phyloP scores from a whole-genome alignment of 352 stramenopile genomes.

The Phytophthora sp. region DNA sequence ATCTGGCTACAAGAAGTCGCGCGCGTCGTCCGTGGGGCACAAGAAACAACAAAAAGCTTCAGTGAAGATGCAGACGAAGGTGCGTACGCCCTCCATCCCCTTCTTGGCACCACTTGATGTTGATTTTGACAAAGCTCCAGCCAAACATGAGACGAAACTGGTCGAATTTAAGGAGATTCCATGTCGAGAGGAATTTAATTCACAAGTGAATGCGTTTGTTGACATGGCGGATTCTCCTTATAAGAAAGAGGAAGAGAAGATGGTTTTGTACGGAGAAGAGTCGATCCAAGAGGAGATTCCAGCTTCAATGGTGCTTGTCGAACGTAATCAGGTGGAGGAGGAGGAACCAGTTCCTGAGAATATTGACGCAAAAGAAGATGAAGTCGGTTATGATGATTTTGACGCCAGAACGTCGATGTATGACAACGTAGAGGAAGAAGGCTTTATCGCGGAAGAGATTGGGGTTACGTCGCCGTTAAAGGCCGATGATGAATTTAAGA shows the following conservation, averaged over 20 bases:
- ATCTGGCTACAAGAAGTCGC: conserved; percentile 49
- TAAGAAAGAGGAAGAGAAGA: conserved; percentile 23
- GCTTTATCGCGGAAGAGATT: conserved; percentile 31
- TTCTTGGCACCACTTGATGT: conserved; percentile 30
- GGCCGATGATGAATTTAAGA: background rate
- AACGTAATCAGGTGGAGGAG: conserved; percentile 4
- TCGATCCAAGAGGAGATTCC: conserved; percentile 39
- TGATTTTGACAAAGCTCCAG: conserved; percentile 26
- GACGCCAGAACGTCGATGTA: background rate
- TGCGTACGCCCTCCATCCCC: conserved; percentile 21
- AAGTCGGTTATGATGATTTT: conserved; percentile 5
- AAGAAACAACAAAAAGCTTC: conserved; percentile 28
- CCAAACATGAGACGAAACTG: conserved; percentile 18
- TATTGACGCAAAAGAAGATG: conserved; percentile 26
- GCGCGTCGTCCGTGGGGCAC: conserved; percentile 15
- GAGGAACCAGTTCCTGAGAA: conserved; percentile 30
- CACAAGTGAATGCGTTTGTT: background rate
- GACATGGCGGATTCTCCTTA: conserved; percentile 17
- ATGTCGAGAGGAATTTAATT: conserved; percentile 11
- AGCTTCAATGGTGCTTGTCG: background rate
- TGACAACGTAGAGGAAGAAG: conserved; percentile 19
- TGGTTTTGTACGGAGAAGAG: conserved; percentile 33
- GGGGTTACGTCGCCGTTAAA: conserved; percentile 25
- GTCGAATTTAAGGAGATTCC: background rate
- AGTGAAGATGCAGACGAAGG: conserved; percentile 18